Evolutionary conservation across 495 filamentous ascomycete genomes (phyloP).

Genomic region (Neurospora sublineolata): DNA sequence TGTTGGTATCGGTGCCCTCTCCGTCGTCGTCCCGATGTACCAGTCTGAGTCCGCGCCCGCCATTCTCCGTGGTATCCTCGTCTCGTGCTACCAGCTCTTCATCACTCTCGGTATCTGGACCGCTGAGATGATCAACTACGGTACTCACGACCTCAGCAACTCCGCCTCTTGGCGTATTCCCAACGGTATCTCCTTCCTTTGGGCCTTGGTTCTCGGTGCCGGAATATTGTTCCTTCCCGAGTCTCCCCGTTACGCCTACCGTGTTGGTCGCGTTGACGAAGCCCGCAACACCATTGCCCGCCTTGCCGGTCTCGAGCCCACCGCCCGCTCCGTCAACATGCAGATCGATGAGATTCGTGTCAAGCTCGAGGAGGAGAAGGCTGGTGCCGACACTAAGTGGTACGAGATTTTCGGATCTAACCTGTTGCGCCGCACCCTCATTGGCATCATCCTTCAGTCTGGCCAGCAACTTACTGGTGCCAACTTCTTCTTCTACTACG

Average conservation of each 20-base stretch:
- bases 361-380: conserved; percentile 50
- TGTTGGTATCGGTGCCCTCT: conserved; percentile 59
- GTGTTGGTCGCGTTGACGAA: conserved; percentile 50
- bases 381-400: conserved; percentile 46
- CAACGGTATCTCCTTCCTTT: conserved; percentile 68
- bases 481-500: conserved; percentile 80
- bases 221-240: conserved; percentile 64
- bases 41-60: conserved; percentile 56
- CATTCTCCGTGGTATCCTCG: conserved; percentile 55
- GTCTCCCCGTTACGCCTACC: conserved; percentile 60
- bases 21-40: conserved; percentile 63
- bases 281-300: conserved; percentile 58
- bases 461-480: conserved; percentile 62
- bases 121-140: conserved; percentile 72
- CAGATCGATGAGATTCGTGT: conserved; percentile 67
- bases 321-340: conserved; percentile 51
- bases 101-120: conserved; percentile 79
- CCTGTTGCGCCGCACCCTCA: conserved; percentile 59
- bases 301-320: conserved; percentile 55
- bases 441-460: conserved; percentile 61
- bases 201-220: conserved; percentile 58
- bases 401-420: conserved; percentile 59
- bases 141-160: conserved; percentile 40
- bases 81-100: conserved; percentile 73
- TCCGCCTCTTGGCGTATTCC: conserved; percentile 68